Percentiles rank a stretch among this genome's conserved stretches.
phyloP scores from a whole-genome alignment of 192 early-diverging fungal genomes.

The Coemansia sp. region DNA sequence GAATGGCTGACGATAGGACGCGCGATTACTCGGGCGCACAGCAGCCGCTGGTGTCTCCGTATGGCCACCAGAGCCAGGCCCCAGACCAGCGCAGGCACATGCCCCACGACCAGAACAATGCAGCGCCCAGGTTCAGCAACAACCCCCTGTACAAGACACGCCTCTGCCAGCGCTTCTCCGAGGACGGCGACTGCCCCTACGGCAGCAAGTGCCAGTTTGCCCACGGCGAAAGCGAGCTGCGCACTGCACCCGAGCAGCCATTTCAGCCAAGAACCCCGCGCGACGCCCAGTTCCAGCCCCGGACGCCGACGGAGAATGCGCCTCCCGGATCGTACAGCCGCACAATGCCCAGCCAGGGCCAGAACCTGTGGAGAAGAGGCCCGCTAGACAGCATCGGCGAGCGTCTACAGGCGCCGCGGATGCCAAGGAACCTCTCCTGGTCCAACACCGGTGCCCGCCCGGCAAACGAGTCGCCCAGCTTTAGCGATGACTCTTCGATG shows the following conservation, averaged over 20 bases:
- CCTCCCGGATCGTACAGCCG: conserved; percentile 13
- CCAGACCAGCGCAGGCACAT: conserved; percentile 19
- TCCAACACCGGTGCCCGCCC: conserved; percentile 24
- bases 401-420: conserved; percentile 23
- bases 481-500: conserved; percentile 32
- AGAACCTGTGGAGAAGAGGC: conserved; percentile 21
- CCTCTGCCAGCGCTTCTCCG: conserved; percentile 78
- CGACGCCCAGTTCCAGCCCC: conserved; percentile 17
- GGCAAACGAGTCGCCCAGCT: conserved; percentile 19
- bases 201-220: conserved; percentile 87
- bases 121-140: conserved; percentile 35
- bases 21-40: conserved; percentile 11
- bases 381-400: conserved; percentile 19
- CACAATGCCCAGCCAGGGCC: conserved; percentile 10
- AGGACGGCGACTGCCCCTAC: conserved; percentile 77
- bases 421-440: conserved; percentile 35
- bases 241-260: conserved; percentile 37
- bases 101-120: conserved; percentile 12
- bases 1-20: conserved; percentile 13
- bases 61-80: conserved; percentile 7
- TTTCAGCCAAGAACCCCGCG: conserved; percentile 23
- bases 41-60: conserved; percentile 3
- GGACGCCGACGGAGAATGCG: conserved; percentile 13
- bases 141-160: conserved; percentile 82
- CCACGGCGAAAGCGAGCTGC: conserved; percentile 53